These are phyloP conservation scores for Blumeriella jaapii DNA, from an alignment of 2,329 filamentous ascomycete genomes.

Conservation along the genomic window DNA sequence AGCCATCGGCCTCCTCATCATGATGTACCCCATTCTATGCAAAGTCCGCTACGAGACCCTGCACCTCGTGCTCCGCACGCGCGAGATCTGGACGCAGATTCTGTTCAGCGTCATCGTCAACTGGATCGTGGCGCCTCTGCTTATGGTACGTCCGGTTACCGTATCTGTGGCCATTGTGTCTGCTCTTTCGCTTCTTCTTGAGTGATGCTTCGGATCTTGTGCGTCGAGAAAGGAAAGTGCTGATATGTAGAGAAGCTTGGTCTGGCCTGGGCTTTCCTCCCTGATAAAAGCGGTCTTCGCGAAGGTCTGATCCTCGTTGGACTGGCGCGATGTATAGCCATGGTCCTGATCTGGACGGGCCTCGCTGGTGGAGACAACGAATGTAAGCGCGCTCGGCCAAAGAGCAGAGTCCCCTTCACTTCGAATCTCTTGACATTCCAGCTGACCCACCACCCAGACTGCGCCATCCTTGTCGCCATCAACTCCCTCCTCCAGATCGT, in stretches of 20 bases:
- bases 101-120: slow-evolving; percentile 65
- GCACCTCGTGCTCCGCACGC: slow-evolving; percentile 50
- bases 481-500: slow-evolving; percentile 68
- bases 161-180: neutral
- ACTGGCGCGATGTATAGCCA: slow-evolving; percentile 76
- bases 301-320: slow-evolving; percentile 73
- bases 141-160: slow-evolving; percentile 44
- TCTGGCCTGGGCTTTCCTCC: slow-evolving; percentile 57
- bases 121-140: slow-evolving; percentile 70
- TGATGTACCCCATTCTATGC: slow-evolving; percentile 93
- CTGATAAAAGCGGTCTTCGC: slow-evolving; percentile 43
- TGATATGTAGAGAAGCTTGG: slow-evolving; percentile 31
- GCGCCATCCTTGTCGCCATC: slow-evolving; percentile 61
- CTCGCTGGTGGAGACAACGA: slow-evolving; percentile 66
- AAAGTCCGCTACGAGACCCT: slow-evolving; percentile 72
- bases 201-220: too few relatives aligned
- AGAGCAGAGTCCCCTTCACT: too few relatives aligned
- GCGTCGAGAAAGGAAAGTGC: too few relatives aligned
- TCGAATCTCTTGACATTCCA: too few relatives aligned
- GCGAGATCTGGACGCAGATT: slow-evolving; percentile 67
- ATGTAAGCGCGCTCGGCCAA: too few relatives aligned
- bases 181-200: too few relatives aligned
- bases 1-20: slow-evolving; percentile 69
- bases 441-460: too few relatives aligned
- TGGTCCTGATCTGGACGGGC: slow-evolving; percentile 72